phyloP scores from a whole-genome alignment of 2,329 filamentous ascomycete species.

The Exutisphaerella laricina region DNA sequence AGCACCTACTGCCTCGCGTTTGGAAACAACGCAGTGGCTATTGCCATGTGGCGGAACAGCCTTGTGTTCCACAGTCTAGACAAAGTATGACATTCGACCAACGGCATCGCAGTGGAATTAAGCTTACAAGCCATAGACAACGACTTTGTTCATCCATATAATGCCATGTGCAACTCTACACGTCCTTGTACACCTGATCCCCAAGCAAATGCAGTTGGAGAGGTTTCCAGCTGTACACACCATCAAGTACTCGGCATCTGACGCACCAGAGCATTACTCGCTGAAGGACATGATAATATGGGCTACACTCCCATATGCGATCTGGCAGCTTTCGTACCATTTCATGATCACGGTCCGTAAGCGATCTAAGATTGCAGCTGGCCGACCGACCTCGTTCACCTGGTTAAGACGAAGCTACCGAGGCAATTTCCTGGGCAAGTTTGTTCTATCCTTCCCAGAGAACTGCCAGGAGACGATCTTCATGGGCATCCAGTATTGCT shows the following conservation, averaged over 20 bases:
- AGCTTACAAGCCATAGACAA: slow-evolving; percentile 16
- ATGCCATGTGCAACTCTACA: slow-evolving; percentile 96
- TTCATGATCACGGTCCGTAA: slow-evolving; percentile 91
- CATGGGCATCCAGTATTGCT: slow-evolving; percentile 92
- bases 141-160: slow-evolving; percentile 87
- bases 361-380: slow-evolving; percentile 92
- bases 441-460: slow-evolving; percentile 73
- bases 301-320: slow-evolving; percentile 84
- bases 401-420: slow-evolving; percentile 92
- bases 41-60: slow-evolving; percentile 99
- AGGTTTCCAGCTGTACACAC: slow-evolving; percentile 81
- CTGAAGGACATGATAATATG: slow-evolving; percentile 83
- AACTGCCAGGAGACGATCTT: slow-evolving; percentile 80
- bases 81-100: slow-evolving; percentile 60
- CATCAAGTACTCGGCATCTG: slow-evolving; percentile 64
- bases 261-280: slow-evolving; percentile 69
- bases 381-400: slow-evolving; percentile 92
- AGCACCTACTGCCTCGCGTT: slow-evolving; percentile 87
- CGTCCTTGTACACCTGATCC: slow-evolving; percentile 78
- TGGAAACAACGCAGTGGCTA: slow-evolving; percentile 95
- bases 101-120: not conserved
- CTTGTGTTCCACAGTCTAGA: slow-evolving; percentile 98
- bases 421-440: slow-evolving; percentile 78
- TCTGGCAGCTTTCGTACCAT: slow-evolving; percentile 93
- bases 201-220: slow-evolving; percentile 57